Evolutionary conservation across 148 eudicot species (phyloP), one percentile per base, ranked within the genome.

Genomic region (Bassia scoparia): DNA sequence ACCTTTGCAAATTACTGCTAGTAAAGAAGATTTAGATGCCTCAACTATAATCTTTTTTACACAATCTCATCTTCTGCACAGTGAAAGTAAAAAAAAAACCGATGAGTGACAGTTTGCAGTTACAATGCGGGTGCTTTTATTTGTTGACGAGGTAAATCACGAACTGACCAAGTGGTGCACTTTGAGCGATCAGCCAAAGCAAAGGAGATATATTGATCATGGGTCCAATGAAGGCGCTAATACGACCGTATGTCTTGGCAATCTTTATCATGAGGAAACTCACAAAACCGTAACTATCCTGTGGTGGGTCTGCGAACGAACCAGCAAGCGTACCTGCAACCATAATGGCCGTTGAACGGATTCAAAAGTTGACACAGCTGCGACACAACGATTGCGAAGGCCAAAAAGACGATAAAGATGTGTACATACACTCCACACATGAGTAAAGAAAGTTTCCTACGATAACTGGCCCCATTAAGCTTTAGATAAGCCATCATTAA

Each of bases 391-490:
- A 54, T 12, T 23, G 21, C 29, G 72, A 35, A 70, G 70, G 38
- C 58, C 18, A 74, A 67, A 37, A 76, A 59, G 55, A 34, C 60
- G 34, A 74, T 58, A 74, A 62, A 63, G 56, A 43, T 68, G 43
- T 68, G 72, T 23, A 68, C 31, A 50, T 71, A 70, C 58, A 61
- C 74, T 71, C 79, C 66, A 67, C 83, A 67, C 68, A 79, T 74
- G 78, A 79, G 79, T 74, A 70, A n/a, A 78, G 79, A 74, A 70
- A 83, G 77, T 71, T 68, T 76, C 76, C 82, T 50, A 83, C 77
- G 82, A 77, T 43, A 74, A 61, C 67, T 69, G 80, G 74, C 56
- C 81, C 86, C 79, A 83, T 72, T 74, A 41, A 61, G 81, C 69
- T 76, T 63, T 70, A 80, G 74, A 76, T 66, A 44, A 78, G 52